Percentiles rank a stretch among this genome's conserved stretches.
Conservation (phyloP, 2,329 filamentous ascomycete species). For the Venturia asperata region DNA sequence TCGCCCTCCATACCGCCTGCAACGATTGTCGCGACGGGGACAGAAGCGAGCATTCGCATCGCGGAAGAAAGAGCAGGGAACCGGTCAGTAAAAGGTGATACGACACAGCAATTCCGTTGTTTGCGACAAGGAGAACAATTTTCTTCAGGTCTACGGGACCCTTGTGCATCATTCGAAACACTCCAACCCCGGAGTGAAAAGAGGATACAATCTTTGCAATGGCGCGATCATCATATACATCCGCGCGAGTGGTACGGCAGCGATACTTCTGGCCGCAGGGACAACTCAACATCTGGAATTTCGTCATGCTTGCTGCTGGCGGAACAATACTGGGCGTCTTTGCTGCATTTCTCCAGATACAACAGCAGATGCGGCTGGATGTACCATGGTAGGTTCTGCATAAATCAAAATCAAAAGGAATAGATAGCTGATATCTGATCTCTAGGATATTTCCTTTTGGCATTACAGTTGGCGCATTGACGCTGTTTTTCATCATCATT, state of each 20-base stretch:
- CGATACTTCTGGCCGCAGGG: constrained; percentile 57
- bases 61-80: neutral
- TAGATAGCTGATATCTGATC: constrained; percentile 15
- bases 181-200: neutral
- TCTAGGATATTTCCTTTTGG: constrained; percentile 58
- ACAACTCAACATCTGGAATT: constrained; percentile 58
- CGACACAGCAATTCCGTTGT: neutral
- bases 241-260: constrained; percentile 13
- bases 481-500: constrained; percentile 51
- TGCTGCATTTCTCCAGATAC: constrained; percentile 53
- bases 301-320: constrained; percentile 53
- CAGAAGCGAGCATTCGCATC: neutral
- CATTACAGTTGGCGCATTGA: constrained; percentile 50
- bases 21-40: neutral
- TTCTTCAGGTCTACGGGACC: neutral
- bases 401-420: no score
- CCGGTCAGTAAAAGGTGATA: neutral
- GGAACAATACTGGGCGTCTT: constrained; percentile 54
- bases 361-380: constrained; percentile 48
- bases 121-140: neutral
- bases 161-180: neutral
- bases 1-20: constrained; percentile 1
- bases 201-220: neutral
- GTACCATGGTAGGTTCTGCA: constrained; percentile 49
- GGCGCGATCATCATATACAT: constrained; percentile 12